These are phyloP conservation scores for Aspergillus egyptiacus DNA, from an alignment of 495 filamentous ascomycete species.

Conservation along the genomic window DNA sequence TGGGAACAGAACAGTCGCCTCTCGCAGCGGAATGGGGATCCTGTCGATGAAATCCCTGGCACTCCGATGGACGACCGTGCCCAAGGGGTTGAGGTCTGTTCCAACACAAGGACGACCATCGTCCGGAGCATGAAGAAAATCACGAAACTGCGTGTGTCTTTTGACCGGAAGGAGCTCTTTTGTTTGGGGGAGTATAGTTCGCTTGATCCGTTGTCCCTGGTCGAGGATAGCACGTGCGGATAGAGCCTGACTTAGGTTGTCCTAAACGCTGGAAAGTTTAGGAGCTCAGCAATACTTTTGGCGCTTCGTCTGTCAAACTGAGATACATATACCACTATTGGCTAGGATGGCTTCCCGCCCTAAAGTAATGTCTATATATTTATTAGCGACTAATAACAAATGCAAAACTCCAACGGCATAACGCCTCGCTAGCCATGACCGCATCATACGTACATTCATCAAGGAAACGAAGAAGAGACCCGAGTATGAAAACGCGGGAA, in stretches of 20 bases:
- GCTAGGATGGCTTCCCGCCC: too few relatives aligned
- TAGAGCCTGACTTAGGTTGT: not conserved
- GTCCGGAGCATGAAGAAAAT: not conserved
- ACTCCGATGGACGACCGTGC: slow-evolving; percentile 4
- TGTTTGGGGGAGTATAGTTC: not conserved
- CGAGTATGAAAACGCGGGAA: not conserved
- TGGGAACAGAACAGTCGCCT: slow-evolving; percentile 18
- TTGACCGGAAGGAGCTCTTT: slow-evolving; percentile 7
- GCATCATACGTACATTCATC: slow-evolving; percentile 12
- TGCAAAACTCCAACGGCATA: not conserved
- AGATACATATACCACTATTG: too few relatives aligned
- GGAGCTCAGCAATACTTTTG: too few relatives aligned
- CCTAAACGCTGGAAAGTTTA: too few relatives aligned
- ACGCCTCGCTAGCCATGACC: slow-evolving; percentile 9
- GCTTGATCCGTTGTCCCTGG: not conserved
- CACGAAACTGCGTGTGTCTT: slow-evolving; percentile 1
- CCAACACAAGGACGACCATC: too few relatives aligned
- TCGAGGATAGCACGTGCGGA: not conserved
- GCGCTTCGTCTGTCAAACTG: too few relatives aligned
- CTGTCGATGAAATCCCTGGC: slow-evolving; percentile 8
- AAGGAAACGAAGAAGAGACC: slow-evolving; percentile 9
- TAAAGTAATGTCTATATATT: too few relatives aligned
- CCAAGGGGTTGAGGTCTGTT: too few relatives aligned
- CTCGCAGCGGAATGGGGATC: not conserved
- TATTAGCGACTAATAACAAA: not conserved